Conservation (phyloP, 164 flowering plant genomes). For the Amborella trichopoda region DNA sequence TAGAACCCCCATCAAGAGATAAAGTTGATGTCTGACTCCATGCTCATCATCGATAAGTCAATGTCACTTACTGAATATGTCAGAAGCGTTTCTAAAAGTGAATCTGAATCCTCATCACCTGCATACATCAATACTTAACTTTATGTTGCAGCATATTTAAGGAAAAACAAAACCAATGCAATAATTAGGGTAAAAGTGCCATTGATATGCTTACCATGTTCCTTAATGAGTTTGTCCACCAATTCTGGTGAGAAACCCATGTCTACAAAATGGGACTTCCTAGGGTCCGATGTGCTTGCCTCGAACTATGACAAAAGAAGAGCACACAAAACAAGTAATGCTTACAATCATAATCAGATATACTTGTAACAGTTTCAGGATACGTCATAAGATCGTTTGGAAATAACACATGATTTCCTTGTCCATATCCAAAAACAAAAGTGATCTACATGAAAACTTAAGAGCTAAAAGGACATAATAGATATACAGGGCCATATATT, state of each 20-base stretch:
- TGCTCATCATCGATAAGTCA: background rate
- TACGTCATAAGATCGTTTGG: no score
- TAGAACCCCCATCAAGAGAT: background rate
- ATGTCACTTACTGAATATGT: slow-evolving; percentile 14
- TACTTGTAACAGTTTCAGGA: no score
- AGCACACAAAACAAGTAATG: no score
- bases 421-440: no score
- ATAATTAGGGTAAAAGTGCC: background rate
- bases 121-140: background rate
- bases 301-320: slow-evolving; percentile 8
- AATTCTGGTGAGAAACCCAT: slow-evolving; percentile 56
- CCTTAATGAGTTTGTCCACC: slow-evolving; percentile 52
- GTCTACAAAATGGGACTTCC: slow-evolving; percentile 43
- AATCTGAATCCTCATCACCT: slow-evolving; percentile 15
- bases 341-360: no score
- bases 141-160: slow-evolving; percentile 1
- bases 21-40: background rate
- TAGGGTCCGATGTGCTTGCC: slow-evolving; percentile 46
- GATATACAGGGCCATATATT: no score
- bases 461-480: no score
- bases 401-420: no score
- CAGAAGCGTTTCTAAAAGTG: slow-evolving; percentile 16
- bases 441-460: no score
- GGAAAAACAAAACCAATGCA: slow-evolving; percentile 1
- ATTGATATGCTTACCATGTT: slow-evolving; percentile 45